These are phyloP conservation scores for Yamadazyma philogaea DNA, from an alignment of 805 yeast species.

Conservation along the genomic window DNA sequence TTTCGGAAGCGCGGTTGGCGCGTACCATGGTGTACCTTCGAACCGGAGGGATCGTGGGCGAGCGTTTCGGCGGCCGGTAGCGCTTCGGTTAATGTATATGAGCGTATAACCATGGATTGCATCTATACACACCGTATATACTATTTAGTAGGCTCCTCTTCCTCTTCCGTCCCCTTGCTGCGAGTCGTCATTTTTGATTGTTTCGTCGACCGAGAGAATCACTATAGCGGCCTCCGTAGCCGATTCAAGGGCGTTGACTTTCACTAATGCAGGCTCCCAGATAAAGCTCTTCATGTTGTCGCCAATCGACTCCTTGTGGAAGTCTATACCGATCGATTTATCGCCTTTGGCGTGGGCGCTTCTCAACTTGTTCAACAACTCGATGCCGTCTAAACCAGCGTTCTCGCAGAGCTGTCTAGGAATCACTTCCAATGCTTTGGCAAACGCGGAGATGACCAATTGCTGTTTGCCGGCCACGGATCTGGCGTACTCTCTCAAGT, in stretches of 20 bases:
- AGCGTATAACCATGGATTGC: background rate
- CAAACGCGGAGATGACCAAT: slow-evolving; percentile 85
- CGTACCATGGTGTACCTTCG: slow-evolving; percentile 2
- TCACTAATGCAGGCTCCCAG: slow-evolving; percentile 97
- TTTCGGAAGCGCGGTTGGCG: background rate
- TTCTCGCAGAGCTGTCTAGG: slow-evolving; percentile 98
- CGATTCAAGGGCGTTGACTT: slow-evolving; percentile 86
- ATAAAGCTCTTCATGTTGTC: slow-evolving; percentile 83
- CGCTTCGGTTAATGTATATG: slow-evolving; percentile 4
- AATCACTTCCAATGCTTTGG: slow-evolving; percentile 90
- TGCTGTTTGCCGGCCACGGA: slow-evolving; percentile 96
- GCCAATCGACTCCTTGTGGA: slow-evolving; percentile 75
- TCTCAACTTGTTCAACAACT: slow-evolving; percentile 82
- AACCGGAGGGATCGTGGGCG: background rate
- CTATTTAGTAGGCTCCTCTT: slow-evolving; percentile 43
- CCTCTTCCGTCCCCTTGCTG: slow-evolving; percentile 44
- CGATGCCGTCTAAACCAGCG: slow-evolving; percentile 99
- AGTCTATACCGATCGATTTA: slow-evolving; percentile 88
- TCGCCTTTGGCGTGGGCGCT: slow-evolving; percentile 95
- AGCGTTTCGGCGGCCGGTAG: too few relatives aligned
- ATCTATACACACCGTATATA: background rate
- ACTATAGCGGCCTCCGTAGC: slow-evolving; percentile 97
- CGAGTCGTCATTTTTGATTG: slow-evolving; percentile 66
- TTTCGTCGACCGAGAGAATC: slow-evolving; percentile 94
- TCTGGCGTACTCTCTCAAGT: slow-evolving; percentile 81